Conservation (phyloP, 1,284 basidiomycete genomes). For the Ganoderma multipileum region DNA sequence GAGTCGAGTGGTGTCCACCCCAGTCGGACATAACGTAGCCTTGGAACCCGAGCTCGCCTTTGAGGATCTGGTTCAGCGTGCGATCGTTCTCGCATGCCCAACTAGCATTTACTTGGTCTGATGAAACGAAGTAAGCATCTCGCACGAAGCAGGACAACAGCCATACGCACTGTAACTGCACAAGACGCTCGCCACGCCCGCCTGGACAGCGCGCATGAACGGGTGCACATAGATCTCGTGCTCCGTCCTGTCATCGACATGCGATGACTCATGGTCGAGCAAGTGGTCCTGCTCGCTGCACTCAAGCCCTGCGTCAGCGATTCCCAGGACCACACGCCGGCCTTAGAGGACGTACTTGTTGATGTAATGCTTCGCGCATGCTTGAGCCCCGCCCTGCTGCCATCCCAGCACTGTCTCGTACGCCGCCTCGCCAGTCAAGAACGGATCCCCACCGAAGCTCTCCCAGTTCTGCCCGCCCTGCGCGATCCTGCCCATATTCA, state of each 20-base stretch:
- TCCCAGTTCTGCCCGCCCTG: too few species aligned
- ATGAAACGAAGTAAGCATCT: too few species aligned
- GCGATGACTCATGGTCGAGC: conserved; percentile 20
- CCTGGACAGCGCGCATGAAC: conserved; percentile 78
- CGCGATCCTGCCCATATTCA: too few species aligned
- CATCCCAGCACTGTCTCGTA: not conserved
- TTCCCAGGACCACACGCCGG: too few species aligned
- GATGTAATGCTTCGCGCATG: too few species aligned
- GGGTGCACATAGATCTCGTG: conserved; percentile 78
- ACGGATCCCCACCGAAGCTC: too few species aligned
- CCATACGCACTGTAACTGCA: conserved; percentile 64
- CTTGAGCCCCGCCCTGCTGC: not conserved
- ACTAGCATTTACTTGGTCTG: too few species aligned
- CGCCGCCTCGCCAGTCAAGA: too few species aligned
- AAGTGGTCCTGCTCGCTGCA: too few species aligned
- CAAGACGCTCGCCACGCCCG: conserved; percentile 81
- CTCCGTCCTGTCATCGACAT: conserved; percentile 81
- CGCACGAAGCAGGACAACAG: too few species aligned
- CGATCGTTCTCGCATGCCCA: conserved; percentile 78
- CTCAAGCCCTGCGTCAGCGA: too few species aligned
- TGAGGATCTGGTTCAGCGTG: conserved; percentile 79
- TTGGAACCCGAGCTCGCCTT: conserved; percentile 82
- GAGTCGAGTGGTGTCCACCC: conserved; percentile 62
- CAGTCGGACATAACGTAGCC: conserved; percentile 80
- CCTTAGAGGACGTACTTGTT: not conserved